Evolutionary conservation across 441 rosid species (phyloP).

Genomic region (Jatropha podagrica): DNA sequence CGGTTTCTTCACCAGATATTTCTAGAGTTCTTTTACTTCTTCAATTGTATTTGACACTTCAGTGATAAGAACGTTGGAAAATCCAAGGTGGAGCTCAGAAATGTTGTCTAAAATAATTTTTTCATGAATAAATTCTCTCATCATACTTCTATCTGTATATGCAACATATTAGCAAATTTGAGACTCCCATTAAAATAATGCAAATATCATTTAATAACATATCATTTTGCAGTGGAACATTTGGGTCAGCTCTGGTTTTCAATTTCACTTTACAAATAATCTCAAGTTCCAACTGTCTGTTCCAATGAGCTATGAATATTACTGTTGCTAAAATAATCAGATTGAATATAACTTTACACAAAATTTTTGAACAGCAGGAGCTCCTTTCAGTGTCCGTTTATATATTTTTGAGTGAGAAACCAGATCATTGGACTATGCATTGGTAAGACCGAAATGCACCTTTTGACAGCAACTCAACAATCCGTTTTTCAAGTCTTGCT

Average conservation of each 20-base stretch:
- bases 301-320: conserved; percentile 1
- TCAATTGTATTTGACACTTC: not conserved
- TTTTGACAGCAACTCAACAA: conserved; percentile 54
- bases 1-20: not conserved
- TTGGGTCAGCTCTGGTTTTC: not conserved
- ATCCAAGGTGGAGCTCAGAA: not conserved
- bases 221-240: not conserved
- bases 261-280: conserved; percentile 22
- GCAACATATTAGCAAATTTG: not conserved
- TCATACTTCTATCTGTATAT: not conserved
- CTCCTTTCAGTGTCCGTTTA: not conserved
- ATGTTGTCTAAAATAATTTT: not conserved
- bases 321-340: conserved; percentile 1
- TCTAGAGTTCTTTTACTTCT: not conserved
- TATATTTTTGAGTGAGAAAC: not conserved
- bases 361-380: not conserved
- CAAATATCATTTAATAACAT: conserved; percentile 1
- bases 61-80: not conserved
- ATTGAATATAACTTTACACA: conserved; percentile 9
- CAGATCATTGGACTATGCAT: conserved; percentile 54
- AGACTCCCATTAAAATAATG: not conserved
- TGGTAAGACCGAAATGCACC: conserved; percentile 55
- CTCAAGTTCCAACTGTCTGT: not conserved
- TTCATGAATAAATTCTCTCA: not conserved
- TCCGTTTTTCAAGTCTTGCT: conserved; percentile 63